Base-by-base conservation (phyloP, 257 asterid genomes). In the Solanum dulcamara region DNA sequence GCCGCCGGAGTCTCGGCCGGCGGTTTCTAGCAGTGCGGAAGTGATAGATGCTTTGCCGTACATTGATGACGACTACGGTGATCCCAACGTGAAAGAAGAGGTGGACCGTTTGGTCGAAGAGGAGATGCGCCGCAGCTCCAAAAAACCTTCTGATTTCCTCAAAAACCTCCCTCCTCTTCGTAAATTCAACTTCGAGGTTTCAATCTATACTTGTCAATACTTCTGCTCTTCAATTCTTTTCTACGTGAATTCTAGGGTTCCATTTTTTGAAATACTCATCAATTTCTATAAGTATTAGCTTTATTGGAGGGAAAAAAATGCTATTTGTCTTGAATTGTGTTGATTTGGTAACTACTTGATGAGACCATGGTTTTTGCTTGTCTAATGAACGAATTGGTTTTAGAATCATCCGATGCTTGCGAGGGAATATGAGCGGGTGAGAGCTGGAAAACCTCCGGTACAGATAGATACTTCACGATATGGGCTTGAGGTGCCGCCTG, bases 361-460 rank as follows among this genome's bases (percentile, higher is more conserved):
- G 85, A 26, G 60, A 5, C 26, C 13, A 0, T 75, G 40, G 1
- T 26, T 75, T 44, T 75, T 75, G n/a, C 60, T 15, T 30, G 2
- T 75, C 26, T 44, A 4, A 75, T 75, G 60, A 75, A 4, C 44
- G 60, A 17, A 44, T 75, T 5, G n/a, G 83, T 84, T 89, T 38
- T 89, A 96, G 99, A 94, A 95, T 89, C 97, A 97, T 89, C 98
- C 99, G 28, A 93, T 94, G 97, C 96, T 97, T 88, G 98, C 98
- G 26, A 91, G 95, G 88, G 99, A 97, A 88, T 94, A 94, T 85
- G 99, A 97, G 91, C 91, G 99, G 86, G 98, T 94, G 44, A 91
- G 96, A 90, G 96, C 98, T 81, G 98, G 99, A 88, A 95, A 93
- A 89, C 99, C 99, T 37, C 98, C 98, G 9, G 96, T 90, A 71